Base-by-base conservation (phyloP, 441 rosid genomes). In the Gossypium davidsonii region DNA sequence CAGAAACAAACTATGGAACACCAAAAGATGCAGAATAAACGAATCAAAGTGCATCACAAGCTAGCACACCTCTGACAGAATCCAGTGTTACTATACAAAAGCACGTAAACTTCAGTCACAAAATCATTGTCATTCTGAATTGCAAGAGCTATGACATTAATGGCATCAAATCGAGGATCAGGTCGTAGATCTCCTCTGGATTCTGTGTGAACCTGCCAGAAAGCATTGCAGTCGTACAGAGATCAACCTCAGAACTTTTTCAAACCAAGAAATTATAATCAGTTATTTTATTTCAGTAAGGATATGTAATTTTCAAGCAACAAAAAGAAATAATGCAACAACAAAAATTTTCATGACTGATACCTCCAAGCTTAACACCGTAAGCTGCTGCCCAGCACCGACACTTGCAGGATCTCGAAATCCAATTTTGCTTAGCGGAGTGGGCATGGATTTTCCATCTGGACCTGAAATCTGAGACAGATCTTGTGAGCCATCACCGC, bases 381-480 rank as follows among this genome's bases (percentile, higher is more conserved):
- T 89, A 67, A 95, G 87, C 74, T 95, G 99, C 81, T 93, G 96
- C 70, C 99, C 99, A 74, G 89, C 97, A 74, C 99, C 98, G 81
- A 86, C 77, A 84, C 96, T 93, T 18, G 98, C 97, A 79, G 98
- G 95, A 89, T 95, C 98, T 77, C 89, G 91, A 77, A 91, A 95
- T 64, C 99, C 99, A 65, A 85, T 88, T 88, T 95, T 97, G 82
- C 97, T 93, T 73, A 89, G 89, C 71, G 99, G 97, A 78, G 98
- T 95, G 59, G 88, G 82, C 71, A 85, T 84, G 66, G 97, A 85
- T 81, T 88, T 86, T 73, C 83, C 88, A 74, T 79, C 89, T 79
- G 98, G 98, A 42, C 94, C 97, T 1, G 97, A 95, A 78, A 95
- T 87, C 86, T 95, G 98, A 64, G 98, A 95, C 75, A 83, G 70